phyloP scores from a whole-genome alignment of 176 grass and related monocot genomes.

The Dendrocalamus sinicus region DNA sequence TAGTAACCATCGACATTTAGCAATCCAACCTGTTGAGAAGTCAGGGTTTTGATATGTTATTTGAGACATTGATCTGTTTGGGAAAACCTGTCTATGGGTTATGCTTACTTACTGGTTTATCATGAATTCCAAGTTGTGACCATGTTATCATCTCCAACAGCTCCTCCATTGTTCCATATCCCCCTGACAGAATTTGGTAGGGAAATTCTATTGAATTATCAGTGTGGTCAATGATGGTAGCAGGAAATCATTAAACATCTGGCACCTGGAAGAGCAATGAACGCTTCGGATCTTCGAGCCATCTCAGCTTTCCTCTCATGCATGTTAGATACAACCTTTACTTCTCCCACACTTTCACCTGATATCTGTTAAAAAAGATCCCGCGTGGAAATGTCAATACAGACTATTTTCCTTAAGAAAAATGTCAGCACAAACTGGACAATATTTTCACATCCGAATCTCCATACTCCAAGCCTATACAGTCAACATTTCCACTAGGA shows the following conservation, averaged over 20 bases:
- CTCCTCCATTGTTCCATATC: constrained; percentile 95
- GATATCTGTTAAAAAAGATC: constrained; percentile 59
- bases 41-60: neutral
- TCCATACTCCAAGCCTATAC: neutral
- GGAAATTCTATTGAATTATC: neutral
- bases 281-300: constrained; percentile 76
- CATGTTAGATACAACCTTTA: constrained; percentile 78
- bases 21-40: constrained; percentile 62
- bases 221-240: neutral
- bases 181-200: constrained; percentile 47
- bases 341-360: constrained; percentile 70
- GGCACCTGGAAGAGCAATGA: constrained; percentile 84
- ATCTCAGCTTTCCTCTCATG: constrained; percentile 89
- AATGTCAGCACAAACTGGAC: neutral
- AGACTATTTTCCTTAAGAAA: neutral
- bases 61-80: neutral
- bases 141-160: constrained; percentile 93
- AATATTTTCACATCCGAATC: neutral
- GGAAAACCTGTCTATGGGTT: neutral
- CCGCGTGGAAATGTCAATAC: neutral
- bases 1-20: constrained; percentile 94
- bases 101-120: constrained; percentile 78
- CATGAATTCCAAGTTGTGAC: constrained; percentile 87
- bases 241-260: neutral
- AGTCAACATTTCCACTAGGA: neutral